Evolutionary conservation across 148 eudicot genomes (phyloP).

Genomic region (Diospyros lotus): DNA sequence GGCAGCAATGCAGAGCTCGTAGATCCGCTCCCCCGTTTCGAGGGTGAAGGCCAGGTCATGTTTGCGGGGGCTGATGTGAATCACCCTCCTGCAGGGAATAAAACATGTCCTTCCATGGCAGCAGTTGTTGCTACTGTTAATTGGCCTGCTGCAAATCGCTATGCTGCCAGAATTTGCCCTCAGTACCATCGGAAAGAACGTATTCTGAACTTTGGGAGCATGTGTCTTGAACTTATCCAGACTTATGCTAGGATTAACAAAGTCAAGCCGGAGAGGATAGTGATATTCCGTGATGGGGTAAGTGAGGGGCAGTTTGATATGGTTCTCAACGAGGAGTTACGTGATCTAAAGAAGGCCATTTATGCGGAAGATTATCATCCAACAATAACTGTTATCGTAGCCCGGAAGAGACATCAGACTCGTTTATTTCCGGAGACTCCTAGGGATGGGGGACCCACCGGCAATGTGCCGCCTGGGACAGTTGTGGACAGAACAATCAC

Average conservation of each 20-base stretch:
- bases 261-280: slow-evolving; percentile 34
- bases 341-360: slow-evolving; percentile 29
- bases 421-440: slow-evolving; percentile 29
- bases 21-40: slow-evolving; percentile 34
- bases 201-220: slow-evolving; percentile 37
- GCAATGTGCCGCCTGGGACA: slow-evolving; percentile 51
- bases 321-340: slow-evolving; percentile 44
- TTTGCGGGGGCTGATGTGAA: slow-evolving; percentile 57
- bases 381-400: slow-evolving; percentile 39
- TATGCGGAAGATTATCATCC: slow-evolving; percentile 25
- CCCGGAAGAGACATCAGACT: slow-evolving; percentile 50
- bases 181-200: slow-evolving; percentile 33
- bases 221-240: slow-evolving; percentile 35
- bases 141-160: slow-evolving; percentile 50
- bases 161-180: slow-evolving; percentile 37
- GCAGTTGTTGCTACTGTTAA: slow-evolving; percentile 51
- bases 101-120: slow-evolving; percentile 38
- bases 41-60: slow-evolving; percentile 40
- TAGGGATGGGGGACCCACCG: slow-evolving; percentile 19
- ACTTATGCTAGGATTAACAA: slow-evolving; percentile 31
- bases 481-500: slow-evolving; percentile 44
- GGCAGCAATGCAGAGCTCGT: slow-evolving; percentile 63
- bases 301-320: slow-evolving; percentile 52
- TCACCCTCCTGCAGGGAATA: slow-evolving; percentile 35
- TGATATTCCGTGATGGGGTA: slow-evolving; percentile 52